Percentiles rank a stretch among this genome's conserved stretches.
Evolutionary conservation across 495 filamentous ascomycete genomes (phyloP).

Genomic region (Rostrohypoxylon terebratum): DNA sequence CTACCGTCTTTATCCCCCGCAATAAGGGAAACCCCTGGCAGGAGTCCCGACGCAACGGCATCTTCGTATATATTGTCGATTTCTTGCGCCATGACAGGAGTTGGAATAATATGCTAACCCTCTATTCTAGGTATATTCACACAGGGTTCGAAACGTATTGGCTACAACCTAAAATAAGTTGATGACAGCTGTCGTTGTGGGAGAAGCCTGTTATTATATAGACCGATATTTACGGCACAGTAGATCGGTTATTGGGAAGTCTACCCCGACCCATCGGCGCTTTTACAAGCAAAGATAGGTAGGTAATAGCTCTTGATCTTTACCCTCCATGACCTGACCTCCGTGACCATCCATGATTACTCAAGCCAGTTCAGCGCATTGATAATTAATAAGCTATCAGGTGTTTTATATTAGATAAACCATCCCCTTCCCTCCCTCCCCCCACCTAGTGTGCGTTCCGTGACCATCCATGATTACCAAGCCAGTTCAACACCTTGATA

Average conservation of each 20-base stretch:
- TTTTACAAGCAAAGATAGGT: neutral
- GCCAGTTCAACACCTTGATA: no score
- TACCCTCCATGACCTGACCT: no score
- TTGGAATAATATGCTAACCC: neutral
- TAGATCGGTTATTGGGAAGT: neutral
- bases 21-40: slow-evolving; percentile 36
- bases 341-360: neutral
- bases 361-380: neutral
- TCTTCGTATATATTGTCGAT: slow-evolving; percentile 41
- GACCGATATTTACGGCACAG: neutral
- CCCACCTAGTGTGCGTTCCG: no score
- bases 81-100: slow-evolving; percentile 18
- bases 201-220: neutral
- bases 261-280: neutral
- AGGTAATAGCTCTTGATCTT: neutral
- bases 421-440: neutral
- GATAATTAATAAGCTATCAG: neutral
- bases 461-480: no score
- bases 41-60: slow-evolving; percentile 35
- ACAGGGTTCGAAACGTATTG: neutral
- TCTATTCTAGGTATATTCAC: neutral
- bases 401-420: neutral
- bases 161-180: neutral
- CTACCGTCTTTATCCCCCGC: slow-evolving; percentile 42
- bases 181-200: neutral